These are phyloP conservation scores for Rhizophlyctis rosea DNA, from an alignment of 192 early-diverging fungal genomes.

Conservation along the genomic window DNA sequence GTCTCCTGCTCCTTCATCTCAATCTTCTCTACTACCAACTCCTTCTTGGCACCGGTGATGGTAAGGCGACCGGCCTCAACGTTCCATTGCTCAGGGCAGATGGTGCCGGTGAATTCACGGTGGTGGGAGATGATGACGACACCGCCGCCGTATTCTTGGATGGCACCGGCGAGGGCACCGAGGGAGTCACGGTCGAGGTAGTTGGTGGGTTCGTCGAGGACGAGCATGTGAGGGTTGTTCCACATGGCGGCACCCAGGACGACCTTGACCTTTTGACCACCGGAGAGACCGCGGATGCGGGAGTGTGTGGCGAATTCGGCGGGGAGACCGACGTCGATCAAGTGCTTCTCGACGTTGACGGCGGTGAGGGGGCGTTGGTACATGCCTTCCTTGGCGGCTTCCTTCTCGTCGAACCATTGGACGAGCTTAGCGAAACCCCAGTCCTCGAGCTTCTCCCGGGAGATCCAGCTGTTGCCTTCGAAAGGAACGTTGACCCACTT, in stretches of 20 bases:
- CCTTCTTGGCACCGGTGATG: slow-evolving; percentile 43
- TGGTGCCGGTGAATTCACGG: slow-evolving; percentile 72
- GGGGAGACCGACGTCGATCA: slow-evolving; percentile 71
- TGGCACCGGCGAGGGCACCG: slow-evolving; percentile 71
- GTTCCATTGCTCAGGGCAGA: slow-evolving; percentile 72
- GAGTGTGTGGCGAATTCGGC: slow-evolving; percentile 75
- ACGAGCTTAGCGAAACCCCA: slow-evolving; percentile 73
- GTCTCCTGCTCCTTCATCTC: slow-evolving; percentile 45
- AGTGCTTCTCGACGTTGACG: slow-evolving; percentile 63
- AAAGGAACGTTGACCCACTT: slow-evolving; percentile 65
- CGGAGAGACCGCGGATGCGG: slow-evolving; percentile 72
- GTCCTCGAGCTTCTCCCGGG: slow-evolving; percentile 66
- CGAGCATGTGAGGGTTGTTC: slow-evolving; percentile 80
- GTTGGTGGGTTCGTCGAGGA: slow-evolving; percentile 75
- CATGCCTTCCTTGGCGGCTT: slow-evolving; percentile 70
- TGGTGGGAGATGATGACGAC: slow-evolving; percentile 83
- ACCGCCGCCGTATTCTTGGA: slow-evolving; percentile 74
- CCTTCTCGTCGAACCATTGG: slow-evolving; percentile 74
- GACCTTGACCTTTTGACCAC: slow-evolving; percentile 85
- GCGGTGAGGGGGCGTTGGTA: slow-evolving; percentile 69
- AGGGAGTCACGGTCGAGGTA: slow-evolving; percentile 76
- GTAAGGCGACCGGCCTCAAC: slow-evolving; percentile 61
- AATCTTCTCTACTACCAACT: slow-evolving; percentile 36
- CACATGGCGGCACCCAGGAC: slow-evolving; percentile 83
- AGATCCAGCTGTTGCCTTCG: slow-evolving; percentile 68